Evolutionary conservation across 345 rosid genomes (phyloP).

Genomic region (Populus euphratica): DNA sequence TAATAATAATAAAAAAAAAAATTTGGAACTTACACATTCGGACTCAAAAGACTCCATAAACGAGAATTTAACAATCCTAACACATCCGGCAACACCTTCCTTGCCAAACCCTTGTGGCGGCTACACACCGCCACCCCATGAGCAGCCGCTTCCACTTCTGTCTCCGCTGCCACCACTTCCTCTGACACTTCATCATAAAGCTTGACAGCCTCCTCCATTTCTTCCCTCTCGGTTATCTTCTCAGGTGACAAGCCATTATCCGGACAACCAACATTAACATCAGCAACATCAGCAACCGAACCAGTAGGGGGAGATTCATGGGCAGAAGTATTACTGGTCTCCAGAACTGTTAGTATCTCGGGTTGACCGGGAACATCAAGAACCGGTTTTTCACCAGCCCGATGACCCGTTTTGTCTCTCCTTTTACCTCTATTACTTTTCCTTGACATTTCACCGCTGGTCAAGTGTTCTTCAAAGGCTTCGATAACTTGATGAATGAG

Average conservation of each 20-base stretch:
- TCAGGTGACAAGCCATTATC: not conserved
- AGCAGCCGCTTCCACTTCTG: constrained; percentile 8
- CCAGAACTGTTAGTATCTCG: not conserved
- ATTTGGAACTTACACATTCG: constrained; percentile 57
- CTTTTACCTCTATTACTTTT: constrained; percentile 41
- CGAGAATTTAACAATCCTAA: constrained; percentile 78
- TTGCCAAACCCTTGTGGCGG: constrained; percentile 73
- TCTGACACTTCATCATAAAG: constrained; percentile 3
- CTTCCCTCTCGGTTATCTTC: not conserved
- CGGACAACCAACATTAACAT: not conserved
- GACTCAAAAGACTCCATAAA: constrained; percentile 90
- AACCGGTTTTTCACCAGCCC: constrained; percentile 11
- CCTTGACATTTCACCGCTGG: constrained; percentile 36
- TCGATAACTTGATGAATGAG: constrained; percentile 76
- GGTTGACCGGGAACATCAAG: not conserved
- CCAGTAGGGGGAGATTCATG: not conserved
- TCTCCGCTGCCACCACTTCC: not conserved
- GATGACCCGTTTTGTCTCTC: constrained; percentile 42
- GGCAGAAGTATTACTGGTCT: not conserved
- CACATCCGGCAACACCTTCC: constrained; percentile 97
- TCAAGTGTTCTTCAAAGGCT: constrained; percentile 74
- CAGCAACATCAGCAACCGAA: not conserved
- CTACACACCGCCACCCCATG: constrained; percentile 17
- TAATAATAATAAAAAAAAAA: no score
- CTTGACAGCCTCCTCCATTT: not conserved